Conservation (phyloP, 768 basidiomycete species). For the Boletus subcaerulescens region DNA sequence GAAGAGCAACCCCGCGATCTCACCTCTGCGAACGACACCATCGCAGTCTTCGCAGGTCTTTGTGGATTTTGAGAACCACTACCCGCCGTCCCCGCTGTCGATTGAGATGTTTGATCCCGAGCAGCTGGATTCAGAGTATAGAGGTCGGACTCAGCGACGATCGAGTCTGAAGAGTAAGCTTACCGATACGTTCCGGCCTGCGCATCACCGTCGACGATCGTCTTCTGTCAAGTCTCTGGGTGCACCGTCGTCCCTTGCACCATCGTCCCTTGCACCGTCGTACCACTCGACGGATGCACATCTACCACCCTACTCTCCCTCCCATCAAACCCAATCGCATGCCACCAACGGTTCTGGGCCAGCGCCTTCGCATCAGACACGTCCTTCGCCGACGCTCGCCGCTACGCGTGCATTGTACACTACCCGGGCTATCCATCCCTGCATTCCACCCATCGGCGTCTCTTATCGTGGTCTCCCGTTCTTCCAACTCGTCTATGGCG, state of each 20-base stretch:
- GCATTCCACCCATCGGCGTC: slow-evolving; percentile 59
- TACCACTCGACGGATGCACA: neutral
- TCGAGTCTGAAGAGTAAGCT: slow-evolving; percentile 33
- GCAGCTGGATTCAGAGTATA: slow-evolving; percentile 23
- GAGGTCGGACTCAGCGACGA: slow-evolving; percentile 29
- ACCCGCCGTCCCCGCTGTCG: slow-evolving; percentile 25
- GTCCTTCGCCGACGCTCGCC: slow-evolving; percentile 24
- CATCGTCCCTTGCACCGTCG: neutral
- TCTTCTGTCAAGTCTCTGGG: slow-evolving; percentile 23
- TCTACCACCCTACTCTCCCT: slow-evolving; percentile 18
- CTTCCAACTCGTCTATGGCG: slow-evolving; percentile 63
- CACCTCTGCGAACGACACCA: slow-evolving; percentile 16
- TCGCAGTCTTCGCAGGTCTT: slow-evolving; percentile 29
- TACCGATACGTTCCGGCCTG: slow-evolving; percentile 30
- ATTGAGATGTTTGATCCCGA: slow-evolving; percentile 21
- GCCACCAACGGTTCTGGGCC: slow-evolving; percentile 11
- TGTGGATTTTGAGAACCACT: slow-evolving; percentile 22
- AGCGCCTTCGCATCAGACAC: slow-evolving; percentile 12
- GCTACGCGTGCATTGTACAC: slow-evolving; percentile 54
- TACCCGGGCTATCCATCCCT: slow-evolving; percentile 67
- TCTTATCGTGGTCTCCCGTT: slow-evolving; percentile 75
- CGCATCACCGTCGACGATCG: slow-evolving; percentile 34
- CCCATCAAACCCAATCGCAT: slow-evolving; percentile 16
- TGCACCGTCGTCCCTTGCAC: neutral
- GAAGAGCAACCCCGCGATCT: slow-evolving; percentile 51